Evolutionary conservation across 495 filamentous ascomycete genomes (phyloP).

Genomic region (Parathielavia appendiculata): DNA sequence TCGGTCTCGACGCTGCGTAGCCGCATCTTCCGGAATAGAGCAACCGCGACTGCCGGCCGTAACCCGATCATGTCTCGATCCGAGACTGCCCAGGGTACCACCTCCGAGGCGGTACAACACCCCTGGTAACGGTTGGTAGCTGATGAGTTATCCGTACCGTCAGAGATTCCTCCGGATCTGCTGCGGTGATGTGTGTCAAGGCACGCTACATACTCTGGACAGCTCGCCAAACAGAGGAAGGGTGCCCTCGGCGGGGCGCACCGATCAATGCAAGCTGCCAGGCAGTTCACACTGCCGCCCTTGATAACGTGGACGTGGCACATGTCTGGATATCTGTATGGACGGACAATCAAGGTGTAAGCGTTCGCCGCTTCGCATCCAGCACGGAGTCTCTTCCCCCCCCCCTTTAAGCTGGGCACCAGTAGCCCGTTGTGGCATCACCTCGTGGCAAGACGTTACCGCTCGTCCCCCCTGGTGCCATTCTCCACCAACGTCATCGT

Average conservation of each 20-base stretch:
- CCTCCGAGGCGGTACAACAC: background rate
- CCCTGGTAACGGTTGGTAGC: background rate
- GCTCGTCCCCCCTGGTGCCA: no score
- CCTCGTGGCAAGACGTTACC: no score
- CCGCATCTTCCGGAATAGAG: background rate
- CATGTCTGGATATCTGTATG: background rate
- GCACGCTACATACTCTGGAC: background rate
- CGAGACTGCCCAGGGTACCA: background rate
- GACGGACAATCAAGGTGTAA: no score
- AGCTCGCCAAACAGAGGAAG: background rate
- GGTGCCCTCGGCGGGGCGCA: background rate
- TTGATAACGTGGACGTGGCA: background rate
- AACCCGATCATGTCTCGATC: constrained; percentile 1
- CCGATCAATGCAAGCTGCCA: background rate
- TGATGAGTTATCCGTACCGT: background rate
- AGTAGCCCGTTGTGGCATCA: background rate
- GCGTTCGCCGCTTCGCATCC: no score
- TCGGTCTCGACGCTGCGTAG: background rate
- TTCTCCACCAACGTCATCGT: background rate
- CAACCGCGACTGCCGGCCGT: constrained; percentile 10
- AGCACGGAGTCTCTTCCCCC: no score
- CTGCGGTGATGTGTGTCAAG: background rate
- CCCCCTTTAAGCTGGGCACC: no score
- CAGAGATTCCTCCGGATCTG: background rate
- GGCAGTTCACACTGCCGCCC: background rate